Evolutionary conservation across 129 eudicot species (phyloP).

Genomic region (Pulicaria dysenterica): DNA sequence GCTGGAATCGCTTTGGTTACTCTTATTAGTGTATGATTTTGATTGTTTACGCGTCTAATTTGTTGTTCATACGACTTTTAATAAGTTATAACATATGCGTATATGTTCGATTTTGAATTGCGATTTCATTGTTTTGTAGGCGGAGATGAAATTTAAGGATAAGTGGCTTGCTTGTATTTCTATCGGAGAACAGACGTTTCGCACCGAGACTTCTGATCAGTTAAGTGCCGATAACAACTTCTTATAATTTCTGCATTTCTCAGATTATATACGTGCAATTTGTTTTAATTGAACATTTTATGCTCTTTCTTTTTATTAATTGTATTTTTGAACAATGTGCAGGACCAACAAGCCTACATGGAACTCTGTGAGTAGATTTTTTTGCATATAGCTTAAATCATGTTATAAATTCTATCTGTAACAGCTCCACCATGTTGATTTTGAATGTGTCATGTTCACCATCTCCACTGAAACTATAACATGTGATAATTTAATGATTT

Average conservation of each 20-base stretch:
- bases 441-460: too few species aligned
- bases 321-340: conserved; percentile 37
- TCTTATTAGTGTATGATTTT: conserved; percentile 48
- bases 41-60: not conserved
- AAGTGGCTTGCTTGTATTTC: conserved; percentile 93
- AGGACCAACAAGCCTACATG: conserved; percentile 81
- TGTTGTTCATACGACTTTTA: not conserved
- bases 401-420: too few species aligned
- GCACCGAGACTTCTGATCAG: conserved; percentile 73
- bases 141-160: conserved; percentile 90
- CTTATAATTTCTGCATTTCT: not conserved
- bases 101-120: not conserved
- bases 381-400: not conserved
- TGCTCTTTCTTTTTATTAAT: conserved; percentile 10
- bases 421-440: too few species aligned
- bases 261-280: not conserved
- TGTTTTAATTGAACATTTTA: not conserved
- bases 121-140: conserved; percentile 45
- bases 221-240: conserved; percentile 34
- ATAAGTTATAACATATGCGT: not conserved
- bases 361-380: conserved; percentile 76
- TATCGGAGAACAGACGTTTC: conserved; percentile 91
- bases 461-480: too few species aligned
- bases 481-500: too few species aligned
- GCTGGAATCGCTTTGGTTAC: conserved; percentile 83